Evolutionary conservation across 305 asterid species (phyloP).

Genomic region (Striga hermonthica): DNA sequence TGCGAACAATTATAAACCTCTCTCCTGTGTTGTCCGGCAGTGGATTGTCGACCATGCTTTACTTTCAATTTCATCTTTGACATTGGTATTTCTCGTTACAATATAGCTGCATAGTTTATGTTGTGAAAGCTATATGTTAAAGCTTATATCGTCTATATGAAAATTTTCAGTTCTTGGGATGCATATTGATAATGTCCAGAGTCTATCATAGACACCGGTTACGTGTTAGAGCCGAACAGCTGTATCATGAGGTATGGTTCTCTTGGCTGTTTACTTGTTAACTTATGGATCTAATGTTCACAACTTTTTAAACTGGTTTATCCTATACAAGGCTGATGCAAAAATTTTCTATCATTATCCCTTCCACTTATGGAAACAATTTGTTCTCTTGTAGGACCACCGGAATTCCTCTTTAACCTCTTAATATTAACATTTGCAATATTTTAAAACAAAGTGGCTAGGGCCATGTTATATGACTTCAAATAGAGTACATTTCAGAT

Average conservation of each 20-base stretch:
- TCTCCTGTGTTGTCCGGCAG: slow-evolving; percentile 54
- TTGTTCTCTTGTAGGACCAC: slow-evolving; percentile 20
- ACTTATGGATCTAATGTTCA: slow-evolving; percentile 18
- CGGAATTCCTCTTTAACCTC: slow-evolving; percentile 16
- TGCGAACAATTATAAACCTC: slow-evolving; percentile 58
- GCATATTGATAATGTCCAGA: slow-evolving; percentile 49
- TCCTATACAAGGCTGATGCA: slow-evolving; percentile 9
- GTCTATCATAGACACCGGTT: slow-evolving; percentile 46
- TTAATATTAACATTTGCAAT: neutral
- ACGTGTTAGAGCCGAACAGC: slow-evolving; percentile 69
- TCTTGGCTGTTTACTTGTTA: slow-evolving; percentile 17
- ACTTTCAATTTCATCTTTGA: slow-evolving; percentile 55
- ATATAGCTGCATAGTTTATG: slow-evolving; percentile 44
- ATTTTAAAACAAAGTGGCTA: slow-evolving; percentile 1
- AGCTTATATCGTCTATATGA: slow-evolving; percentile 56
- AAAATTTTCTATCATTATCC: neutral
- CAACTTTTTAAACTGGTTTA: neutral
- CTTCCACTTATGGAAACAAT: neutral
- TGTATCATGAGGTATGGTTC: slow-evolving; percentile 63
- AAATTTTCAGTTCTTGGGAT: slow-evolving; percentile 72
- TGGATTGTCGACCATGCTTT: slow-evolving; percentile 64
- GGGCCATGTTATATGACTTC: slow-evolving; percentile 7
- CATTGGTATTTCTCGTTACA: slow-evolving; percentile 61
- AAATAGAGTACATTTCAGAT: neutral
- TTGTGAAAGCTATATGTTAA: slow-evolving; percentile 35